Evolutionary conservation across 2,329 filamentous ascomycete species (phyloP).

Genomic region (Xylaria sp.): DNA sequence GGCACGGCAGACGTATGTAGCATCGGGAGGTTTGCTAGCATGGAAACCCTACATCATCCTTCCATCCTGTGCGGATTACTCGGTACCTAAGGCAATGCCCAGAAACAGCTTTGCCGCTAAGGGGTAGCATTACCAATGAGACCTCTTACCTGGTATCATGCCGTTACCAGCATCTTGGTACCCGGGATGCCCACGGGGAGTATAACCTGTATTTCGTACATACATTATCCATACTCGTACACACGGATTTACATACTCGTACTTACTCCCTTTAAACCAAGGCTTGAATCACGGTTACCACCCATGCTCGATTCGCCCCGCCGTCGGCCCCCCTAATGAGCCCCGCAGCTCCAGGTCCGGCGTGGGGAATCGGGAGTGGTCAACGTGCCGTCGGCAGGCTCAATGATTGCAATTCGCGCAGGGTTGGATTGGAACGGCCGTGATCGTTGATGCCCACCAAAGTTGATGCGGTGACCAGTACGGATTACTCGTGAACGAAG

Average conservation of each 20-base stretch:
- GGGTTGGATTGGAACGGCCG: neutral
- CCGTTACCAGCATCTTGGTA: too few relatives aligned
- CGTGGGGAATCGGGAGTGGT: constrained; percentile 2
- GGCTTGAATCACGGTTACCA: too few relatives aligned
- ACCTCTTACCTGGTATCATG: too few relatives aligned
- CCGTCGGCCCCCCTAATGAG: neutral
- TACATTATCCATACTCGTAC: too few relatives aligned
- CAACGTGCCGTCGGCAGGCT: constrained; percentile 10
- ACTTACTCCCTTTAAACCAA: too few relatives aligned
- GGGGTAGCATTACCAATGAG: too few relatives aligned
- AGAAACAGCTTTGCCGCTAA: neutral
- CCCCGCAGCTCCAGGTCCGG: neutral
- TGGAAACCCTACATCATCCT: too few relatives aligned
- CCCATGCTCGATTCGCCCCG: too few relatives aligned
- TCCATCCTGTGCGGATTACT: too few relatives aligned
- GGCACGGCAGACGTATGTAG: neutral
- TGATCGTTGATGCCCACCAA: neutral
- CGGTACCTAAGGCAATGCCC: neutral
- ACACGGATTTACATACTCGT: too few relatives aligned
- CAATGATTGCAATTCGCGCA: constrained; percentile 2
- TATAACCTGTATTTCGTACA: too few relatives aligned
- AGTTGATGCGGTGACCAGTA: constrained; percentile 4
- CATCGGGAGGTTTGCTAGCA: neutral
- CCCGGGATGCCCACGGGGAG: too few relatives aligned
- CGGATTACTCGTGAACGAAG: neutral